Conservation (phyloP, 768 basidiomycete genomes). For the Suillus luteus region DNA sequence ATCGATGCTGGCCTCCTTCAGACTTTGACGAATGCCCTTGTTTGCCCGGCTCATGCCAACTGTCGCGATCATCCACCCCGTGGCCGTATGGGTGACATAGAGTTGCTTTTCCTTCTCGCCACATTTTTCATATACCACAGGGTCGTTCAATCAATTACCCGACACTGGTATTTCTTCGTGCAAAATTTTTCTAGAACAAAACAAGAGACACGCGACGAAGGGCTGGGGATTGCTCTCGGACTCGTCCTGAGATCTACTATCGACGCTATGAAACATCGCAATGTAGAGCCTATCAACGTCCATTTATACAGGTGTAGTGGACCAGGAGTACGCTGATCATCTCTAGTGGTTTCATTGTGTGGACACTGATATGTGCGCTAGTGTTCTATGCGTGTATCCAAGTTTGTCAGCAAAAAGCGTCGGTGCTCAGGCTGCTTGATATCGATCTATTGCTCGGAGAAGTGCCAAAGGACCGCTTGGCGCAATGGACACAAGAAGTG, state of each 20-base stretch:
- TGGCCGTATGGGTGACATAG: background rate
- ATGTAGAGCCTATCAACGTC: background rate
- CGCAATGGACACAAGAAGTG: constrained; percentile 1
- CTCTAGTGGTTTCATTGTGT: background rate
- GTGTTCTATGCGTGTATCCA: background rate
- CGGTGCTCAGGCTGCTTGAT: constrained; percentile 1
- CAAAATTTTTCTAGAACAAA: background rate
- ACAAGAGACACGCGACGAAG: background rate
- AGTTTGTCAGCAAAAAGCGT: constrained; percentile 1
- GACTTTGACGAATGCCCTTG: background rate
- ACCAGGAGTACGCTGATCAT: background rate
- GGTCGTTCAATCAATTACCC: background rate
- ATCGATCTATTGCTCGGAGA: background rate
- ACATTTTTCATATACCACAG: background rate
- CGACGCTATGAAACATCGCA: background rate
- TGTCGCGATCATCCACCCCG: background rate
- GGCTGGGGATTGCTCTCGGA: background rate
- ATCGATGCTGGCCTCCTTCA: background rate
- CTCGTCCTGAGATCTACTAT: background rate
- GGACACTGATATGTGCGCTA: background rate
- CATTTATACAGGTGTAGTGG: background rate
- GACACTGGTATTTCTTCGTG: background rate
- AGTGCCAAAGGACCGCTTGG: constrained; percentile 1
- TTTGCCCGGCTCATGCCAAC: background rate
- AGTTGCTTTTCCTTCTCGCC: background rate